Percentiles rank a stretch among this genome's conserved stretches.
Conservation (phyloP, 129 eudicot genomes). For the Centella asiatica region DNA sequence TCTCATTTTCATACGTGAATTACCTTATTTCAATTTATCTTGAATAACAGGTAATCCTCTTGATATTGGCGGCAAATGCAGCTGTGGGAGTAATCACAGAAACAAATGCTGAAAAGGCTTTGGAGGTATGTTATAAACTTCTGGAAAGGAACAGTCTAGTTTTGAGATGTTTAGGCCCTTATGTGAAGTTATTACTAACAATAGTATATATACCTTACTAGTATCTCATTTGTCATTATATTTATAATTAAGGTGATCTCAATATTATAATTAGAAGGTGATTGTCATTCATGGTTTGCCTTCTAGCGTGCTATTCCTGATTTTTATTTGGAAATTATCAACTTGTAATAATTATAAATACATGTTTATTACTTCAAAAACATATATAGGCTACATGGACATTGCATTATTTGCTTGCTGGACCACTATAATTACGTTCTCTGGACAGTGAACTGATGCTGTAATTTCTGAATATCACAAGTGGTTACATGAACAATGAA, state of each 20-base stretch:
- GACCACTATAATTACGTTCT: too few species aligned
- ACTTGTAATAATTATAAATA: too few species aligned
- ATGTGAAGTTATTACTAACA: background rate
- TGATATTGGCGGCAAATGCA: conserved; percentile 99
- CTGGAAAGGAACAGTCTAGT: background rate
- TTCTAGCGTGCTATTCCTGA: background rate
- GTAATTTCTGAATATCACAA: too few species aligned
- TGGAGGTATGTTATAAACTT: conserved; percentile 59
- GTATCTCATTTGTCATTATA: too few species aligned
- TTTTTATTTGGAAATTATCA: too few species aligned
- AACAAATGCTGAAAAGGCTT: conserved; percentile 98
- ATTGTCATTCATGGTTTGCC: background rate
- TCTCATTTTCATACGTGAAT: background rate
- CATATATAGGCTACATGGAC: too few species aligned
- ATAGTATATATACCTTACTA: background rate
- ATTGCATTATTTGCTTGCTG: too few species aligned
- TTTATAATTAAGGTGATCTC: background rate
- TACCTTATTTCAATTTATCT: background rate
- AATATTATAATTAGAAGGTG: background rate
- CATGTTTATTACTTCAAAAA: too few species aligned
- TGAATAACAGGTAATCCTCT: conserved; percentile 62
- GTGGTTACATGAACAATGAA: too few species aligned
- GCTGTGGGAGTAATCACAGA: conserved; percentile 98
- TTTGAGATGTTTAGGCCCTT: background rate
- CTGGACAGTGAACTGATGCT: too few species aligned